phyloP scores from a whole-genome alignment of 2,329 filamentous ascomycete genomes.

The Colletotrichum tofieldiae region DNA sequence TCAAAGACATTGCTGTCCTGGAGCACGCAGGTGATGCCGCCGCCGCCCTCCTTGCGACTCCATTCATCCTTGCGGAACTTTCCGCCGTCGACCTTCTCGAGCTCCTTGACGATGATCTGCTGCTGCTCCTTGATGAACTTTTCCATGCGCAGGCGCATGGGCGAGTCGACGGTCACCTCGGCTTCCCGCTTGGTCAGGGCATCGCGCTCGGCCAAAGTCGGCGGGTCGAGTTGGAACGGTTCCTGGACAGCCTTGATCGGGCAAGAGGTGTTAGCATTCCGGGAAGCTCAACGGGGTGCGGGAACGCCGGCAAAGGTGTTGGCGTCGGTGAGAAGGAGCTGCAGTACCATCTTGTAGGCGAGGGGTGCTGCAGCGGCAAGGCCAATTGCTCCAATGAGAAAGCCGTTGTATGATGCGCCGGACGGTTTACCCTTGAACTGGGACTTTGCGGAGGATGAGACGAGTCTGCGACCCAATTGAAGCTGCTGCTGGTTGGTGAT shows the following conservation, averaged over 20 bases:
- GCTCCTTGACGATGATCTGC: slow-evolving; percentile 84
- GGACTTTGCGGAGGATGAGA: slow-evolving; percentile 40
- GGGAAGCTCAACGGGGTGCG: slow-evolving; percentile 30
- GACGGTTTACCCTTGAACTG: slow-evolving; percentile 36
- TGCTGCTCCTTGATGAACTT: slow-evolving; percentile 95
- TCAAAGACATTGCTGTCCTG: slow-evolving; percentile 98
- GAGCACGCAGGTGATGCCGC: slow-evolving; percentile 93
- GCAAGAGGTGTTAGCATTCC: slow-evolving; percentile 31
- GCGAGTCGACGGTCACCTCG: slow-evolving; percentile 82
- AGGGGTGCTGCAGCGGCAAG: slow-evolving; percentile 68
- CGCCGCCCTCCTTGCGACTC: slow-evolving; percentile 89
- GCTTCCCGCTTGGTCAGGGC: slow-evolving; percentile 84
- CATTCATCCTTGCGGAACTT: slow-evolving; percentile 89
- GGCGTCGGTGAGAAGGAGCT: slow-evolving; percentile 27
- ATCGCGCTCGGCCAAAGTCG: slow-evolving; percentile 89
- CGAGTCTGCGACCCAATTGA: slow-evolving; percentile 40
- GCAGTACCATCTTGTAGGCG: slow-evolving; percentile 72
- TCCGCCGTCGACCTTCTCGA: slow-evolving; percentile 87
- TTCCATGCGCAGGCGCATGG: slow-evolving; percentile 99
- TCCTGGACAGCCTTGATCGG: slow-evolving; percentile 58
- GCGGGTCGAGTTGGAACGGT: slow-evolving; percentile 68
- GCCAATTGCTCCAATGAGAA: slow-evolving; percentile 56
- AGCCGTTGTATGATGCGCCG: slow-evolving; percentile 28
- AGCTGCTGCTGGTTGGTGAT: slow-evolving; percentile 17
- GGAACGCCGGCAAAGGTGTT: slow-evolving; percentile 21